phyloP scores from a whole-genome alignment of 805 yeast genomes.

The Saccharomycopsis olivae region DNA sequence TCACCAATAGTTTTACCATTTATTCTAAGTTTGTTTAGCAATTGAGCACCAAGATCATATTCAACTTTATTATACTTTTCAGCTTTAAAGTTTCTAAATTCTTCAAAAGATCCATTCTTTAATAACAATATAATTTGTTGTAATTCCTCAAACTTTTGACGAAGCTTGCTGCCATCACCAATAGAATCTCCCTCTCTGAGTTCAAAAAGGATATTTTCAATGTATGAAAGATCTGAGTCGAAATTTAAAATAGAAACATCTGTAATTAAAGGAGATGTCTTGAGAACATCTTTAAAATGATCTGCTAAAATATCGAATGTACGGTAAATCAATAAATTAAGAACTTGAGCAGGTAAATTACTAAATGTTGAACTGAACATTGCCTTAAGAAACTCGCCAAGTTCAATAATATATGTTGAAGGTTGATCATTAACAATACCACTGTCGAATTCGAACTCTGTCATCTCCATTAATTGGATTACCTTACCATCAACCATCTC shows the following conservation, averaged over 20 bases:
- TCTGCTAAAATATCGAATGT: slow-evolving; percentile 79
- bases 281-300: slow-evolving; percentile 51
- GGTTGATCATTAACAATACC: slow-evolving; percentile 45
- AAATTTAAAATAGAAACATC: slow-evolving; percentile 62
- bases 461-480: slow-evolving; percentile 68
- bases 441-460: slow-evolving; percentile 79
- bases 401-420: slow-evolving; percentile 64
- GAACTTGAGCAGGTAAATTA: slow-evolving; percentile 67
- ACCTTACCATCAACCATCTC: slow-evolving; percentile 74
- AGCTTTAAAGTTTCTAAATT: slow-evolving; percentile 12
- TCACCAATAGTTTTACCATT: slow-evolving; percentile 15
- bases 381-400: slow-evolving; percentile 76
- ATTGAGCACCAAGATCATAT: slow-evolving; percentile 11
- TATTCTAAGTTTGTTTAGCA: slow-evolving; percentile 13
- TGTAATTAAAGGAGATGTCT: slow-evolving; percentile 40
- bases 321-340: slow-evolving; percentile 71
- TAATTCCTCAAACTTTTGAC: slow-evolving; percentile 34
- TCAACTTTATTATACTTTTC: slow-evolving; percentile 16
- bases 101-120: slow-evolving; percentile 30
- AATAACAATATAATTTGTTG: slow-evolving; percentile 72
- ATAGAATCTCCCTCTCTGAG: slow-evolving; percentile 22
- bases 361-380: slow-evolving; percentile 78
- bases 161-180: slow-evolving; percentile 13
- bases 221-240: slow-evolving; percentile 65
- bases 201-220: slow-evolving; percentile 41